Conservation (phyloP, 352 stramenopile genomes). For the Globisporangium irregulare region DNA sequence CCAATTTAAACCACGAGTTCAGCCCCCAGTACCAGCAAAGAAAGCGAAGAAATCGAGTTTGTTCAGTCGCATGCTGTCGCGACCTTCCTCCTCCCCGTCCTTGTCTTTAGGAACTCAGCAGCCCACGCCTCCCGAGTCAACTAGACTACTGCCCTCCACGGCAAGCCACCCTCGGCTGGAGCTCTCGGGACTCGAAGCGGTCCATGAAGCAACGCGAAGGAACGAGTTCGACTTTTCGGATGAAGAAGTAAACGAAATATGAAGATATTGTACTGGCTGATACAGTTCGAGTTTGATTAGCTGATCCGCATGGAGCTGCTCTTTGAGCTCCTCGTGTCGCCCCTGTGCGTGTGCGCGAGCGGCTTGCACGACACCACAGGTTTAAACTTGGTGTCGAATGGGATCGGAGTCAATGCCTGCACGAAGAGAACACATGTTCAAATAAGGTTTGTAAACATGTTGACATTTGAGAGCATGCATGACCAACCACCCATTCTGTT, state of each 20-base stretch:
- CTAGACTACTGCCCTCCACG: not conserved
- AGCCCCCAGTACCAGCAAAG: not conserved
- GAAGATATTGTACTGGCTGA: not conserved
- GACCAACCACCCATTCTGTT: not conserved
- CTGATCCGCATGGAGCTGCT: not conserved
- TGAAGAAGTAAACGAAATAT: constrained; percentile 22
- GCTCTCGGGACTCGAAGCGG: constrained; percentile 41
- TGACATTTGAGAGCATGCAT: not conserved
- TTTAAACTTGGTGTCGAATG: constrained; percentile 39
- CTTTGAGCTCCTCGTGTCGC: not conserved
- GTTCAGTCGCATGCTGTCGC: constrained; percentile 13
- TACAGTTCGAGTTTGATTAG: not conserved
- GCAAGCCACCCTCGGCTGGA: constrained; percentile 24
- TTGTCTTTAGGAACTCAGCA: not conserved
- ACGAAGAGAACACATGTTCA: not conserved
- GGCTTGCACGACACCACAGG: constrained; percentile 27
- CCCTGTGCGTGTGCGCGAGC: constrained; percentile 11
- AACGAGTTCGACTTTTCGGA: constrained; percentile 43
- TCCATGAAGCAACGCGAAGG: constrained; percentile 33
- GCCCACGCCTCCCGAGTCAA: not conserved
- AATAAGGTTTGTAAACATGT: not conserved
- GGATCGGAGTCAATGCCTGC: constrained; percentile 22
- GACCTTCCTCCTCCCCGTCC: not conserved
- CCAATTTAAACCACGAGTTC: constrained; percentile 9
- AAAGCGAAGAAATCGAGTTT: constrained; percentile 12